Evolutionary conservation across 2,329 filamentous ascomycete genomes (phyloP).

Genomic region (Fusarium burgessii): DNA sequence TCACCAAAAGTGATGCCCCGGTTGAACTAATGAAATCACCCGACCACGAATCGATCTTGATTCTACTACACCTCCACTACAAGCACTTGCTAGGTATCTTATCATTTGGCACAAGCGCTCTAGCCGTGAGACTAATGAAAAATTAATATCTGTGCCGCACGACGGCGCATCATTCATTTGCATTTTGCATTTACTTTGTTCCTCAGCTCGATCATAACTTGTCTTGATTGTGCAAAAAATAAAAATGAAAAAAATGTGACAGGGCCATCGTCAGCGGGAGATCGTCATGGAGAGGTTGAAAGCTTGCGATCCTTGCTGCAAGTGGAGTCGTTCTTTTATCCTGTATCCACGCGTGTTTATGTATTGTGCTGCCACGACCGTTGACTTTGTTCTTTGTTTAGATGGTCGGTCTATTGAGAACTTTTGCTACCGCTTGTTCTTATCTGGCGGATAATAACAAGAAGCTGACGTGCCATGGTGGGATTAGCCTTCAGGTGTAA

Average conservation of each 20-base stretch:
- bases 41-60: conserved; percentile 24
- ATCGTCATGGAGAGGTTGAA: conserved; percentile 34
- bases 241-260: conserved; percentile 5
- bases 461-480: not conserved
- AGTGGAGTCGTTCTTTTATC: conserved; percentile 11
- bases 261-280: conserved; percentile 42
- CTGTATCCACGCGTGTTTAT: not conserved
- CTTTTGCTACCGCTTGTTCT: conserved; percentile 4
- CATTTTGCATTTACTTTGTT: not conserved
- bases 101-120: conserved; percentile 11
- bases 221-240: not conserved
- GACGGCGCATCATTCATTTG: not conserved
- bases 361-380: conserved; percentile 5
- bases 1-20: not conserved
- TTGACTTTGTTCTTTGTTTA: not conserved
- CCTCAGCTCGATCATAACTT: not conserved
- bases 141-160: conserved; percentile 8
- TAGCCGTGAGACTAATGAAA: conserved; percentile 7
- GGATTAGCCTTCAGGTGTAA: not conserved
- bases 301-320: conserved; percentile 13
- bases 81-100: not conserved
- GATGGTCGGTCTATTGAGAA: not conserved
- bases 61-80: conserved; percentile 29
- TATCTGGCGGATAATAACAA: not conserved
- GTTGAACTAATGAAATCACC: conserved; percentile 4